A percentile compares a stretch with the other conserved stretches of the same genome.
Conservation (phyloP, 2,329 filamentous ascomycete genomes). For the Trichoderma sp. region DNA sequence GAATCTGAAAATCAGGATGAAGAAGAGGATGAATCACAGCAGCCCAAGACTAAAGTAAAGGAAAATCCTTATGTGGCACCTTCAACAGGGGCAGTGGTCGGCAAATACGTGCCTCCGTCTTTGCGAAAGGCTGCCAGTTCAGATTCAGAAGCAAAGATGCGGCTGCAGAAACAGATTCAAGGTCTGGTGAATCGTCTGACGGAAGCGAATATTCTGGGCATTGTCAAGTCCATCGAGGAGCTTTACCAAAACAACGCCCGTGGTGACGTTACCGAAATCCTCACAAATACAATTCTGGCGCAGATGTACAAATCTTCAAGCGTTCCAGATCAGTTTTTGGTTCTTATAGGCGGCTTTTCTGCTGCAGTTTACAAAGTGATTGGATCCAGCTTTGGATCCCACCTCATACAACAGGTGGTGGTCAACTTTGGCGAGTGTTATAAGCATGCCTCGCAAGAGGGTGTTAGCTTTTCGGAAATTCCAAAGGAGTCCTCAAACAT, state of each 20-base stretch:
- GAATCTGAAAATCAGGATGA: slow-evolving; percentile 31
- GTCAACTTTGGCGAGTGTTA: slow-evolving; percentile 70
- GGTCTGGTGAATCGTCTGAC: slow-evolving; percentile 91
- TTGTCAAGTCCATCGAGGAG: slow-evolving; percentile 76
- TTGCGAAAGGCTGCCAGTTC: slow-evolving; percentile 62
- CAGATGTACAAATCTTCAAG: slow-evolving; percentile 75
- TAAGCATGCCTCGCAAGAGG: slow-evolving; percentile 39
- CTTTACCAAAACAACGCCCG: slow-evolving; percentile 81
- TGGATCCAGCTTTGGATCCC: slow-evolving; percentile 85
- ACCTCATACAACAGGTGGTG: slow-evolving; percentile 76
- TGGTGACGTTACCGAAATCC: slow-evolving; percentile 79
- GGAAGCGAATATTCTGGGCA: slow-evolving; percentile 82
- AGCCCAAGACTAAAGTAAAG: slow-evolving; percentile 47
- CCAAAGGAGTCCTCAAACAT: slow-evolving; percentile 60
- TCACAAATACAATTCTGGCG: slow-evolving; percentile 75
- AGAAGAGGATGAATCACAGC: slow-evolving; percentile 26
- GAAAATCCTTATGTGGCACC: slow-evolving; percentile 93
- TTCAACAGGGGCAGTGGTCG: slow-evolving; percentile 41
- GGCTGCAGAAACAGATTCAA: slow-evolving; percentile 76
- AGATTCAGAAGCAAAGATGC: slow-evolving; percentile 63
- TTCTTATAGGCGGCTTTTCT: slow-evolving; percentile 85
- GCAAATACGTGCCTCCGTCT: slow-evolving; percentile 89
- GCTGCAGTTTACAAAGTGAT: slow-evolving; percentile 83
- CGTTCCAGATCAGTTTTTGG: slow-evolving; percentile 83
- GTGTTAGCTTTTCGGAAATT: slow-evolving; percentile 39